Percentiles rank a stretch among this genome's conserved stretches.
These are phyloP conservation scores for Xylaria digitata DNA, from an alignment of 2,329 filamentous ascomycete species.

Conservation along the genomic window DNA sequence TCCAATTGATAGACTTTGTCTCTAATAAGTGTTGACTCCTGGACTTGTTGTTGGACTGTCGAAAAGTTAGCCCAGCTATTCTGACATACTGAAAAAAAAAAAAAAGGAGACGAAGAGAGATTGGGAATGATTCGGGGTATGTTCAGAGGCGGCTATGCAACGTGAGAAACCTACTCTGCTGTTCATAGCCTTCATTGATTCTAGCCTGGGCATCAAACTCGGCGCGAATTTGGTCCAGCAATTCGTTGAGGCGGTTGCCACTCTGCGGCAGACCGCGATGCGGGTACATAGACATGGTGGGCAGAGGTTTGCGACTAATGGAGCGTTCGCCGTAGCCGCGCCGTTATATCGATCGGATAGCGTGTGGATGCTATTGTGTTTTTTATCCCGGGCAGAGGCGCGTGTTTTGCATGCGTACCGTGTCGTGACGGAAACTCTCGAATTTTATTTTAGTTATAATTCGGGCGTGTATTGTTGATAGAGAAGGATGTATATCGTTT, in stretches of 20 bases:
- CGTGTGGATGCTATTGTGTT: background rate
- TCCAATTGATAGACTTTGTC: conserved; percentile 95
- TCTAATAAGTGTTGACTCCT: conserved; percentile 93
- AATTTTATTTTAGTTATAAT: conserved; percentile 12
- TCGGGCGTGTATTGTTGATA: conserved; percentile 6
- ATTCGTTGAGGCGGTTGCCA: conserved; percentile 79
- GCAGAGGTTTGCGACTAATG: conserved; percentile 8
- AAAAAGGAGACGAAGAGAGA: background rate
- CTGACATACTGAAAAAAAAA: background rate
- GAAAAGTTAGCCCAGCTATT: conserved; percentile 43
- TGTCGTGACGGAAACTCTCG: conserved; percentile 25
- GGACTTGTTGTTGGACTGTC: conserved; percentile 87
- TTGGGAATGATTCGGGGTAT: background rate
- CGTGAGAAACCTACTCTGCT: conserved; percentile 81
- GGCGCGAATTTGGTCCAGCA: conserved; percentile 87
- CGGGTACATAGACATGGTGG: conserved; percentile 82
- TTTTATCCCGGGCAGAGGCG: background rate
- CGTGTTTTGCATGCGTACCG: conserved; percentile 15
- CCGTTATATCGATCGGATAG: background rate
- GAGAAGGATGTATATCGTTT: background rate
- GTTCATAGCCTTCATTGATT: conserved; percentile 87
- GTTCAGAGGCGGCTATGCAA: background rate
- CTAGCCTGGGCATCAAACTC: conserved; percentile 91
- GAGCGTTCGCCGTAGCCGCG: conserved; percentile 1
- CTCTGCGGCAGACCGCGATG: conserved; percentile 81